Conservation (phyloP, 2,329 filamentous ascomycete species). For the Bretziella fagacearum region DNA sequence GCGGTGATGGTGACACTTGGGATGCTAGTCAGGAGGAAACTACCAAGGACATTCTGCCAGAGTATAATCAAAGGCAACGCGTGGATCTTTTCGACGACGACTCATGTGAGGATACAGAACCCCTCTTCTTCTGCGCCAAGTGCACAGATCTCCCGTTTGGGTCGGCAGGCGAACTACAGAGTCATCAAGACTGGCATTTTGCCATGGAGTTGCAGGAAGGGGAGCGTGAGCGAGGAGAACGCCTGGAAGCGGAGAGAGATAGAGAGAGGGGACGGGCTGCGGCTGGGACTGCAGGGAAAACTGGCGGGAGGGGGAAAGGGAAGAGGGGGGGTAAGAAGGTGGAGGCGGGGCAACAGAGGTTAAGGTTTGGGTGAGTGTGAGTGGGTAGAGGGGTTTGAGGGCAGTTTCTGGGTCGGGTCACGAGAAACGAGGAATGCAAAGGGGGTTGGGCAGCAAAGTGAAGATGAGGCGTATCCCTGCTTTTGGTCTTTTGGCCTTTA, state of each 20-base stretch:
- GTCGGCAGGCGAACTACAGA: constrained; percentile 42
- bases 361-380: constrained; percentile 37
- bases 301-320: constrained; percentile 20
- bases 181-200: constrained; percentile 89
- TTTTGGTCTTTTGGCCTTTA: no score
- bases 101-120: no score
- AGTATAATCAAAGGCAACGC: background rate
- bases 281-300: background rate
- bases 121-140: constrained; percentile 10
- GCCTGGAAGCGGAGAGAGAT: background rate
- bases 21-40: background rate
- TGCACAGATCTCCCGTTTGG: constrained; percentile 10
- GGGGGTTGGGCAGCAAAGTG: background rate
- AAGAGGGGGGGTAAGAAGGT: constrained; percentile 23
- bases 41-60: background rate
- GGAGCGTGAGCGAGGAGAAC: constrained; percentile 21
- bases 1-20: background rate
- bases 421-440: no score
- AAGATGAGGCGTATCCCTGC: no score
- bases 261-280: background rate
- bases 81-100: no score
- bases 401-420: background rate
- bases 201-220: constrained; percentile 64
- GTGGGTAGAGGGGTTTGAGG: background rate
- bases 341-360: constrained; percentile 43